Base-by-base conservation (phyloP, 2,329 filamentous ascomycete genomes). In the Penicillium brevicompactum region DNA sequence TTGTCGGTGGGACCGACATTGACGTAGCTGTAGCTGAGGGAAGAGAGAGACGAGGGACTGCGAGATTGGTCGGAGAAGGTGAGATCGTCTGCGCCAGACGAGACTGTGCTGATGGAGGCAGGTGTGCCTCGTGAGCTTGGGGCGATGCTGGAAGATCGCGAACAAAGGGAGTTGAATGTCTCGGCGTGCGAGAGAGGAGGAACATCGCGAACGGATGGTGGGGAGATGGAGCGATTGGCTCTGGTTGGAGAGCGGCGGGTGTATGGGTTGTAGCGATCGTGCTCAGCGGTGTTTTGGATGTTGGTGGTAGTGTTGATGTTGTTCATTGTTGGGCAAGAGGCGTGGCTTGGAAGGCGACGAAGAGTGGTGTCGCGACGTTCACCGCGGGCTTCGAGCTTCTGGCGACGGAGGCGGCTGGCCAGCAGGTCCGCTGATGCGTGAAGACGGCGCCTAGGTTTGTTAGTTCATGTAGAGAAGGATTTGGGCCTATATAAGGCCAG, bases 101-200 rank as follows among this genome's bases (percentile, higher is more conserved):
- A 75, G 57, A 68, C 69, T 2, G 73, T 73, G 61, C 72, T 74
- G 44, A 77, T 67, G 51, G 72, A 78, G 37, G 73, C 72, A 0
- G 76, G 76, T 1, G 76, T 79, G 37, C 74, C 76, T 14, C 75
- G 71, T 13, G 71, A 74, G 55, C 75, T 78, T 16, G 76, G 73
- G 6, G 76, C 72, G 11, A 74, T 51, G 46, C 76, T 79, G 21
- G 76, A 78, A 1, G 76, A 76, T 30, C 75, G 72, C 30, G 76
- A 78, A 63, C 71, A 72, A 30, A 76, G 62, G 4, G 74, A 76
- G 51, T 69, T 74, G 40, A 70, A 68, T 4, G 74, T 76, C 52
- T 75, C 72, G 1, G 73, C 71, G 24, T 74, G 73, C 1, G 76
- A 75, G 3, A 80, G 68, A 2, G 65, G 64, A 4, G 77, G 77